These are phyloP conservation scores for Dothidotthia symphoricarpi DNA, from an alignment of 2,329 filamentous ascomycete species.

Conservation along the genomic window DNA sequence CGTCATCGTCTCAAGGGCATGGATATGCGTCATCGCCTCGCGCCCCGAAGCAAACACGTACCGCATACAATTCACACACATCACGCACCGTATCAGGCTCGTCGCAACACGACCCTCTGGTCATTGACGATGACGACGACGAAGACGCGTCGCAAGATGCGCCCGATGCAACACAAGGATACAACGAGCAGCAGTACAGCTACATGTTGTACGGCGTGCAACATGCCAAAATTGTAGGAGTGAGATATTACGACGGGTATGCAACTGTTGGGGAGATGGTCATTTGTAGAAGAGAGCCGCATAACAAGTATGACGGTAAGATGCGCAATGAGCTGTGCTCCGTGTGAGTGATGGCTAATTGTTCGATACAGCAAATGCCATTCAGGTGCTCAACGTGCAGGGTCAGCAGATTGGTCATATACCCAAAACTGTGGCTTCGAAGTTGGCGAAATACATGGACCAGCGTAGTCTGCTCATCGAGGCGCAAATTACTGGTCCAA, in stretches of 20 bases:
- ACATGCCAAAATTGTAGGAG: conserved; percentile 59
- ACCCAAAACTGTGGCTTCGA: conserved; percentile 64
- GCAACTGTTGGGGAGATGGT: conserved; percentile 39
- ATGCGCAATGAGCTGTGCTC: neutral
- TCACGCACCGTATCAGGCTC: conserved; percentile 18
- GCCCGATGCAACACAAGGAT: conserved; percentile 25
- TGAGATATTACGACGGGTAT: conserved; percentile 43
- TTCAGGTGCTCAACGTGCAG: conserved; percentile 74
- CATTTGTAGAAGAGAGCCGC: conserved; percentile 58
- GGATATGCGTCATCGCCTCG: conserved; percentile 14
- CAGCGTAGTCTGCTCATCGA: conserved; percentile 61
- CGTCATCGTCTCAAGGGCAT: conserved; percentile 17
- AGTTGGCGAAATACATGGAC: conserved; percentile 68
- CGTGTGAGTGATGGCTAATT: neutral
- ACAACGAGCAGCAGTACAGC: conserved; percentile 22
- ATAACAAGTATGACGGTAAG: conserved; percentile 51
- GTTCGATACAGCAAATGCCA: conserved; percentile 60
- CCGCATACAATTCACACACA: conserved; percentile 9
- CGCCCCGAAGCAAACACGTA: conserved; percentile 31
- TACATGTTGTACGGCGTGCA: conserved; percentile 40
- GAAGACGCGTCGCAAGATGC: conserved; percentile 33
- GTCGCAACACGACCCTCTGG: conserved; percentile 27
- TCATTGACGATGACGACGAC: conserved; percentile 31
- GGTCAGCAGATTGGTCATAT: conserved; percentile 76
- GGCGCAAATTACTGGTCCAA: conserved; percentile 65